Evolutionary conservation across 805 yeast genomes (phyloP), one percentile per base, ranked within the genome.

Genomic region (Starmera caribaea): DNA sequence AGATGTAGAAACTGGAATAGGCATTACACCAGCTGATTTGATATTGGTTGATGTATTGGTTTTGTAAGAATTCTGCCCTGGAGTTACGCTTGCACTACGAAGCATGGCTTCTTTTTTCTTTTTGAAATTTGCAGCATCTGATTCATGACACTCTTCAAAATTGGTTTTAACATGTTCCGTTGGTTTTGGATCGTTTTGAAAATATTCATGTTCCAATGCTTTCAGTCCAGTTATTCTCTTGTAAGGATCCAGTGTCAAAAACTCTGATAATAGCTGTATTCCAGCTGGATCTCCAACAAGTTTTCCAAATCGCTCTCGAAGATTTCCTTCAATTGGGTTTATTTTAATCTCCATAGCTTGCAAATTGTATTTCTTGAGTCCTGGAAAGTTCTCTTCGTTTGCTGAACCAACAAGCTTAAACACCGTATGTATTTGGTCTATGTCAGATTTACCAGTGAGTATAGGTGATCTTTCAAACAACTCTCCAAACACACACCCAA

Each of bases 401-500:
- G 97, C 96, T 0, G 87, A 69, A 1, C 99, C 99, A 38, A 89
- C 66, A 27, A 92, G 64, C 51, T 75, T 74, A 57, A 92, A 92
- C 9, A 90, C 81, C 27, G 76, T 67, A 49, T 79, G 80, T 0
- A 92, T 85, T 63, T 92, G 99, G 57, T 90, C 95, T 10, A 81
- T 58, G 57, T 92, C 98, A 1, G 92, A 73, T 34, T 73, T 66
- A 0, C 98, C 99, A 33, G 80, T 88, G 36, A 92, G 58, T 13
- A 92, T 81, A 1, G 98, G 98, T 48, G 73, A 76, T 45, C 76
- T 73, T 28, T 76, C 77, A 61, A 83, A 90, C 54, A 89, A 69
- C 61, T 92, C 99, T 0, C 87, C 98, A 55, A 92, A 80, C 0
- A 92, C 90, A 62, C 98, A 92, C 1, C 97, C 97, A 16, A 86